Conservation (phyloP, 176 grass and related monocot species). For the Ensete ventricosum region DNA sequence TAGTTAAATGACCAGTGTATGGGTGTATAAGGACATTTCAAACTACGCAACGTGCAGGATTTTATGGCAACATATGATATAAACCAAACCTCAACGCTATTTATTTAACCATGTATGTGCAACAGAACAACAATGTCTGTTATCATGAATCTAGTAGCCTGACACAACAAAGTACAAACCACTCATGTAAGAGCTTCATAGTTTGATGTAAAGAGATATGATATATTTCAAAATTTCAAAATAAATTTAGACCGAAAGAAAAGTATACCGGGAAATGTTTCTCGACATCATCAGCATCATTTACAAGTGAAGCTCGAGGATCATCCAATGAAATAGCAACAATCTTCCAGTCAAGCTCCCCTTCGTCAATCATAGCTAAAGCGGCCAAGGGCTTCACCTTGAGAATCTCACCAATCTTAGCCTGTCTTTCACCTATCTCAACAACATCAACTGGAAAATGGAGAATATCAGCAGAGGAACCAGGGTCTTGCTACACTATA, state of each 20-base stretch:
- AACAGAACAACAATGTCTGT: too few species aligned
- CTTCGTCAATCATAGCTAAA: constrained; percentile 99
- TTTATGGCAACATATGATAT: too few species aligned
- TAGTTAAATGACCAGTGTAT: too few species aligned
- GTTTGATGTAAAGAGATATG: background rate
- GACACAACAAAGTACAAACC: background rate
- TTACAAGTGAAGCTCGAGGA: constrained; percentile 91
- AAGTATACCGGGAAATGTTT: constrained; percentile 85
- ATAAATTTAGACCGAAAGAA: constrained; percentile 3
- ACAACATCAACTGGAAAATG: constrained; percentile 85
- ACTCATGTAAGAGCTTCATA: background rate
- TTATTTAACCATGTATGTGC: too few species aligned
- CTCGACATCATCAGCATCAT: constrained; percentile 88
- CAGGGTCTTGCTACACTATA: background rate
- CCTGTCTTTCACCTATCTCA: constrained; percentile 82
- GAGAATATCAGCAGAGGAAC: background rate
- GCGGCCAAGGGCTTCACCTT: constrained; percentile 95
- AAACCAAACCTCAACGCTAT: too few species aligned
- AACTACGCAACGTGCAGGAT: too few species aligned
- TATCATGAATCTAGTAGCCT: background rate
- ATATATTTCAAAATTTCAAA: background rate
- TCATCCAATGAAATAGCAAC: constrained; percentile 95
- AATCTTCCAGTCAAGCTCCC: constrained; percentile 98
- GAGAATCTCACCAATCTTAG: constrained; percentile 78
- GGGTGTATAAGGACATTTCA: too few species aligned